A percentile compares a stretch with the other conserved stretches of the same genome.
Evolutionary conservation across 257 asterid species (phyloP).

Genomic region (Prunella vulgaris): DNA sequence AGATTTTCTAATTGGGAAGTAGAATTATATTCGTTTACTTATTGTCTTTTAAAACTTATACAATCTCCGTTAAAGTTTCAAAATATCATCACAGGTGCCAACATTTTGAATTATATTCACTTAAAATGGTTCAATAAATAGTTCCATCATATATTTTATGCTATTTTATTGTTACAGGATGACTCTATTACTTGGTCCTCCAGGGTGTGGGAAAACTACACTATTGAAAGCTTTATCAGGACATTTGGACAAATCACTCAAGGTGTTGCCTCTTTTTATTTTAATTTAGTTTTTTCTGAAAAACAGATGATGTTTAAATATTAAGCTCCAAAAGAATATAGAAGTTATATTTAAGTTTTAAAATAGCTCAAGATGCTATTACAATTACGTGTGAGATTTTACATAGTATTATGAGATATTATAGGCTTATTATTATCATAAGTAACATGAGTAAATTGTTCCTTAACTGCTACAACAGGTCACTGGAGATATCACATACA

Average conservation of each 20-base stretch:
- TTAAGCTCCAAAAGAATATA: not conserved
- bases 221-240: conserved; percentile 70
- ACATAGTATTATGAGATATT: not conserved
- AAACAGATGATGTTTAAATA: not conserved
- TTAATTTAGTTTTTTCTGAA: not conserved
- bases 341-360: not conserved
- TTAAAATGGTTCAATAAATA: not conserved
- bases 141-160: conserved; percentile 2
- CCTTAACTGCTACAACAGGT: conserved; percentile 36
- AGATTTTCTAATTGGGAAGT: not conserved
- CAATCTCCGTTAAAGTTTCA: not conserved
- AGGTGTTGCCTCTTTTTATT: conserved; percentile 33
- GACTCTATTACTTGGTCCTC: conserved; percentile 70
- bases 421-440: not conserved
- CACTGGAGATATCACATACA: conserved; percentile 55
- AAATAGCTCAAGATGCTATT: not conserved
- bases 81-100: not conserved
- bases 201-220: conserved; percentile 75
- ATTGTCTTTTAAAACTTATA: not conserved
- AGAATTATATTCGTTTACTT: not conserved
- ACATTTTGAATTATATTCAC: too few relatives aligned
- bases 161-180: conserved; percentile 35
- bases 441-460: not conserved
- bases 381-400: not conserved
- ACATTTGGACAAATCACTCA: conserved; percentile 48